These are phyloP conservation scores for Medicago ruthenica DNA, from an alignment of 306 rosid species.

Conservation along the genomic window DNA sequence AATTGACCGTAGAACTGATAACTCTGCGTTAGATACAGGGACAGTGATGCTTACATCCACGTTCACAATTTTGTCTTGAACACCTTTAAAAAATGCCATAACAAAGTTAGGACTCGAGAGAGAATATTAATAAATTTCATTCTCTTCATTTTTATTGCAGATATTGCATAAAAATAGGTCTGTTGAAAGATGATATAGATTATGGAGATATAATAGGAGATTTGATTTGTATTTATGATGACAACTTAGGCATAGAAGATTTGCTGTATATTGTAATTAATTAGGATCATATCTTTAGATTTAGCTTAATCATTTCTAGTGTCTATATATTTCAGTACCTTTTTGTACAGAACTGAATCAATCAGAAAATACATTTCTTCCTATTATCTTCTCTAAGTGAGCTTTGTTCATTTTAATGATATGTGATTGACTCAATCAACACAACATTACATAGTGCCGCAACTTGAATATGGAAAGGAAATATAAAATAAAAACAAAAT, in stretches of 20 bases:
- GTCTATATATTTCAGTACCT: not conserved
- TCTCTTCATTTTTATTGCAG: slow-evolving; percentile 1
- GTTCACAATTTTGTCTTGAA: slow-evolving; percentile 81
- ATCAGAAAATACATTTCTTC: not conserved
- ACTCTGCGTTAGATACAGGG: slow-evolving; percentile 86
- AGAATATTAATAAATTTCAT: not conserved
- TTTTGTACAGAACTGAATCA: not conserved
- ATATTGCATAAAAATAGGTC: slow-evolving; percentile 16
- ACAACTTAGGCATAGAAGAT: not conserved
- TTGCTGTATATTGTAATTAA: not conserved
- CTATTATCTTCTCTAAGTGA: not conserved
- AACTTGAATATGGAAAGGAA: slow-evolving; percentile 30
- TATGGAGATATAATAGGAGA: not conserved
- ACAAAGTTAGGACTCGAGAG: slow-evolving; percentile 36
- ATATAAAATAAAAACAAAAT: too few relatives aligned
- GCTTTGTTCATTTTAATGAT: not conserved
- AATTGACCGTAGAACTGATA: slow-evolving; percentile 72
- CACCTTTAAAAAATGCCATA: slow-evolving; percentile 57
- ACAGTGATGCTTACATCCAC: slow-evolving; percentile 74
- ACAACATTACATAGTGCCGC: not conserved
- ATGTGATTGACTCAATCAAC: not conserved
- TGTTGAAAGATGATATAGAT: not conserved
- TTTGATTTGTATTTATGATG: not conserved
- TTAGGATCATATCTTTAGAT: not conserved
- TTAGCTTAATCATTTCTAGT: not conserved